Base-by-base conservation (phyloP, 202 grass and related monocot species). In the Carex sylvatica region DNA sequence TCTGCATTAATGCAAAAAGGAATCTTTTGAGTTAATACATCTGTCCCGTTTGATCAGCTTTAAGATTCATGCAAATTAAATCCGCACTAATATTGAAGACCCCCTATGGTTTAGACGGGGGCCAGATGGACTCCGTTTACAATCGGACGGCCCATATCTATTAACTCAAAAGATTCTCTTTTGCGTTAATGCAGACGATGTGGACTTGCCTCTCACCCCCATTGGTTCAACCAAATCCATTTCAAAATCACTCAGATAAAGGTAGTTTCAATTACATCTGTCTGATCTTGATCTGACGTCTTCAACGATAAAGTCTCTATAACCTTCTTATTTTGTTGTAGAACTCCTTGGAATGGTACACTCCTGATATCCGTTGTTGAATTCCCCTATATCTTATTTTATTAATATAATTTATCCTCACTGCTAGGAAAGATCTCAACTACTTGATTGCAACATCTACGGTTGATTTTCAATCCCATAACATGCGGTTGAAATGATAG, bases 361-460 rank as follows among this genome's bases (percentile, higher is more conserved):
- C 38, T 7, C 30, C 30, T 31, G 2, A n/a, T n/a, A n/a, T n/a
- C n/a, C n/a, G n/a, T n/a, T n/a, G n/a, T n/a, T n/a, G n/a, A n/a
- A n/a, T n/a, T n/a, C n/a, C 0, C 9, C 42, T 26, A 28, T 23
- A 2, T 62, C 19, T 26, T 11, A 63, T 64, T 64, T 64, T 19
- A 59, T 59, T 19, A 59, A 59, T 67, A 36, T 9, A 42, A 74
- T 74, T 74, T 31, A 54, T 74, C 23, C 47, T 23, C 22, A 8
- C 2, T 74, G 22, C 47, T 4, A 31, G 46, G 23, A 54, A 74
- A 31, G 47, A 18, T 74, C 23, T 54, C 71, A 52, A 53, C 22
- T 54, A 22, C 47, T 54, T 74, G 46, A 54, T 74, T 74, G 71
- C 47, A 74, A 74, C 46, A 53, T 74, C 24, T 75, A 26, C 24